These are phyloP conservation scores for Talaromyces nanjingensis DNA, from an alignment of 495 filamentous ascomycete genomes.

Conservation along the genomic window DNA sequence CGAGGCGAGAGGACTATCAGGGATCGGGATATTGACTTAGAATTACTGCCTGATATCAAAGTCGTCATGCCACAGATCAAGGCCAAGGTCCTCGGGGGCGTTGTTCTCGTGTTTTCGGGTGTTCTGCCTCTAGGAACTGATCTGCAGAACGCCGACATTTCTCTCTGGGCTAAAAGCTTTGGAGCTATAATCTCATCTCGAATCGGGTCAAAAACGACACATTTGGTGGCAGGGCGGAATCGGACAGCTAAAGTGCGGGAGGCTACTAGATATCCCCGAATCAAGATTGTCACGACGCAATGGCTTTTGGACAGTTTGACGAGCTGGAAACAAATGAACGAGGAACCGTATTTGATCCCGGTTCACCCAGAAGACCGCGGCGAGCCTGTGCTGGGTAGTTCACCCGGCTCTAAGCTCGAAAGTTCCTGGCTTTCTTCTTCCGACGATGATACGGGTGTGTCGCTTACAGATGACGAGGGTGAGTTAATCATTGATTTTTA, in stretches of 20 bases:
- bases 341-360: slow-evolving; percentile 63
- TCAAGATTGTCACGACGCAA: slow-evolving; percentile 83
- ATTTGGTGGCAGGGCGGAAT: slow-evolving; percentile 64
- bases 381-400: slow-evolving; percentile 25
- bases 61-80: slow-evolving; percentile 75
- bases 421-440: slow-evolving; percentile 34
- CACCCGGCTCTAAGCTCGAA: slow-evolving; percentile 26
- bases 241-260: slow-evolving; percentile 85
- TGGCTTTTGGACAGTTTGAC: slow-evolving; percentile 82
- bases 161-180: slow-evolving; percentile 75
- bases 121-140: slow-evolving; percentile 77
- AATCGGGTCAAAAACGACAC: slow-evolving; percentile 53
- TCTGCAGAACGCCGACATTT: slow-evolving; percentile 72
- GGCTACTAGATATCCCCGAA: slow-evolving; percentile 61
- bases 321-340: slow-evolving; percentile 68
- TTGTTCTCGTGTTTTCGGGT: slow-evolving; percentile 77
- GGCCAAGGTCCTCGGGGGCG: slow-evolving; percentile 56
- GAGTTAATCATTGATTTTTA: slow-evolving; percentile 12
- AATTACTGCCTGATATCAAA: slow-evolving; percentile 77
- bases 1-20: slow-evolving; percentile 44
- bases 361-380: slow-evolving; percentile 56
- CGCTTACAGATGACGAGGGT: slow-evolving; percentile 32
- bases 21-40: slow-evolving; percentile 53
- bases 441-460: slow-evolving; percentile 37
- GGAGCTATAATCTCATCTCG: slow-evolving; percentile 64